Percentiles rank a stretch among this genome's conserved stretches.
Evolutionary conservation across 306 rosid genomes (phyloP).

Genomic region (Cyamopsis tetragonoloba): DNA sequence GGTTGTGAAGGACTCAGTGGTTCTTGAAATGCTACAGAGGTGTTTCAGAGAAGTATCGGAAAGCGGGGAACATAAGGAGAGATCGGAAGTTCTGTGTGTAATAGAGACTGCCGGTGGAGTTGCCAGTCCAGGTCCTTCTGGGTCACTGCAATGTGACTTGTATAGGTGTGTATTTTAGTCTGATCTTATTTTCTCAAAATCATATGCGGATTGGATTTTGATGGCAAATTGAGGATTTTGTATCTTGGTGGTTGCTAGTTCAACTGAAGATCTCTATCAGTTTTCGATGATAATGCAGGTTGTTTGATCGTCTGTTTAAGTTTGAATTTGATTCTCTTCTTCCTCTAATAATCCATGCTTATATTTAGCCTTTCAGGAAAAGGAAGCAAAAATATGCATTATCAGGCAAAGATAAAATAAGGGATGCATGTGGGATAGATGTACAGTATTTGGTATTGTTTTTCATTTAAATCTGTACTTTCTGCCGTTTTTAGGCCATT

Average conservation of each 20-base stretch:
- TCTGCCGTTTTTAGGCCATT: conserved; percentile 57
- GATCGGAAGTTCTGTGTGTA: conserved; percentile 51
- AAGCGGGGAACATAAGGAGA: conserved; percentile 32
- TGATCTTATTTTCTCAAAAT: background rate
- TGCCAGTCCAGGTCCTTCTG: conserved; percentile 94
- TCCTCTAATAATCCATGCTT: background rate
- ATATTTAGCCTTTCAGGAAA: background rate
- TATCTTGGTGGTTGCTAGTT: background rate
- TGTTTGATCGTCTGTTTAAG: background rate
- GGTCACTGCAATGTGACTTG: conserved; percentile 91
- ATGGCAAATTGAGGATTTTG: background rate
- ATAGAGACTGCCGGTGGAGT: conserved; percentile 93
- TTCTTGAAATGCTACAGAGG: conserved; percentile 42
- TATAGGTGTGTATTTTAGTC: conserved; percentile 45
- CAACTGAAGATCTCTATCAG: background rate
- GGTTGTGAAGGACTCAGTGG: conserved; percentile 46
- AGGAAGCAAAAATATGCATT: background rate
- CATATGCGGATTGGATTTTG: background rate
- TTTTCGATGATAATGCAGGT: background rate
- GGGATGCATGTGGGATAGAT: background rate
- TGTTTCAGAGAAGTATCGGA: conserved; percentile 44
- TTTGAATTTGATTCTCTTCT: background rate
- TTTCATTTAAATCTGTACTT: conserved; percentile 8
- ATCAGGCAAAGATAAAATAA: background rate
- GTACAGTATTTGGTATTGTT: background rate